phyloP scores from a whole-genome alignment of 2,329 filamentous ascomycete genomes.

The Phaeoacremonium minimum region DNA sequence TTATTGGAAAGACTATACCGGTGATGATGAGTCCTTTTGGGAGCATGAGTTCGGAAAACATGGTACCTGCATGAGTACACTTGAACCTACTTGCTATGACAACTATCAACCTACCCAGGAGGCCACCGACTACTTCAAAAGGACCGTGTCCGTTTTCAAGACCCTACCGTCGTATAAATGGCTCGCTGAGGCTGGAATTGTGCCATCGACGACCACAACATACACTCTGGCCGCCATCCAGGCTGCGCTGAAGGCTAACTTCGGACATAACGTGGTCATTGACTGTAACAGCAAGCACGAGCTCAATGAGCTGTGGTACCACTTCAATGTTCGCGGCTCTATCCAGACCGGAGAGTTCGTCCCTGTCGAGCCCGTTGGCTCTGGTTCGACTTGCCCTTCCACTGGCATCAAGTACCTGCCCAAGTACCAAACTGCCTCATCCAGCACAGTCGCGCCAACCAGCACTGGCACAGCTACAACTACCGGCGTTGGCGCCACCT shows the following conservation, averaged over 20 bases:
- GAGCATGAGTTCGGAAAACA: constrained; percentile 74
- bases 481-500: constrained; percentile 4
- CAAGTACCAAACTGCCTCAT: constrained; percentile 9
- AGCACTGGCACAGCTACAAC: constrained; percentile 2
- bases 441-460: not conserved
- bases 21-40: constrained; percentile 64
- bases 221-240: constrained; percentile 59
- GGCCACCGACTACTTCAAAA: constrained; percentile 65
- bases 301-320: constrained; percentile 56
- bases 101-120: constrained; percentile 58
- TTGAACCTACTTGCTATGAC: constrained; percentile 62
- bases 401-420: too few species aligned
- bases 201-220: constrained; percentile 46
- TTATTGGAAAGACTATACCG: constrained; percentile 68
- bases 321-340: constrained; percentile 57
- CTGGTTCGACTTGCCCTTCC: too few species aligned
- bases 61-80: constrained; percentile 67
- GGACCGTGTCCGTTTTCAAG: constrained; percentile 62
- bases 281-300: constrained; percentile 44
- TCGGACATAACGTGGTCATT: constrained; percentile 53
- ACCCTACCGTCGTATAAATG: constrained; percentile 58
- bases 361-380: too few species aligned
- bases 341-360: too few species aligned
- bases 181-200: constrained; percentile 58
- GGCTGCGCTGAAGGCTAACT: constrained; percentile 47